Percentiles rank a stretch among this genome's conserved stretches.
Conservation (phyloP, 495 filamentous ascomycete genomes). For the Platismatia glauca region DNA sequence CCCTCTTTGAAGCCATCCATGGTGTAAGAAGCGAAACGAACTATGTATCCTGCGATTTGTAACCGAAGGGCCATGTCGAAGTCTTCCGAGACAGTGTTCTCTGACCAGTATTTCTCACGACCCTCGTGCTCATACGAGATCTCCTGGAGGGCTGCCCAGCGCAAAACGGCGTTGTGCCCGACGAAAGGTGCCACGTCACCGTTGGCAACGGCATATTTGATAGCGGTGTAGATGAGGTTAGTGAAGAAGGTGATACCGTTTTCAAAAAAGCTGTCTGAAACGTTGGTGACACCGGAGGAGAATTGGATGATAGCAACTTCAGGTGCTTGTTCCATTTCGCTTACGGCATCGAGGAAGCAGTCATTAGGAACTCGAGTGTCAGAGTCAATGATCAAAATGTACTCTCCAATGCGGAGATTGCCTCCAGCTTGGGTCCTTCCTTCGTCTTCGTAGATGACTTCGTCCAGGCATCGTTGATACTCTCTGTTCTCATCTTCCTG, state of each 20-base stretch:
- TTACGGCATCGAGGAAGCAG: constrained; percentile 67
- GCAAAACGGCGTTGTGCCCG: constrained; percentile 67
- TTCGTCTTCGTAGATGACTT: constrained; percentile 50
- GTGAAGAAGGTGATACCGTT: constrained; percentile 80
- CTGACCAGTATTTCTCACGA: constrained; percentile 74
- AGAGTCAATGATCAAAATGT: constrained; percentile 67
- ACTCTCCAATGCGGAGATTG: constrained; percentile 71
- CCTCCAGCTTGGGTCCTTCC: constrained; percentile 72
- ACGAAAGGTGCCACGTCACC: constrained; percentile 70
- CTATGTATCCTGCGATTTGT: constrained; percentile 61
- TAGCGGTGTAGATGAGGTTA: constrained; percentile 71
- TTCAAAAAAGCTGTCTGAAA: constrained; percentile 63
- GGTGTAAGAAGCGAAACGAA: constrained; percentile 64
- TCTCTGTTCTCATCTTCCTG: constrained; percentile 42
- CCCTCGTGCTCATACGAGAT: constrained; percentile 65
- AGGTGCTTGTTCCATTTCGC: constrained; percentile 71
- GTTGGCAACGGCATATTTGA: constrained; percentile 68
- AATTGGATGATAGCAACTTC: constrained; percentile 78
- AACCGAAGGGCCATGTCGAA: constrained; percentile 80
- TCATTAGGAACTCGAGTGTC: constrained; percentile 66
- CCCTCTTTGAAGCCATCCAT: constrained; percentile 76
- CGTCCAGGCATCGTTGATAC: constrained; percentile 40
- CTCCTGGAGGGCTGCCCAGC: constrained; percentile 71
- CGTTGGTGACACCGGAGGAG: constrained; percentile 75
- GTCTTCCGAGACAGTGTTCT: constrained; percentile 73